Conservation (phyloP, 116 monocot genomes). For the Cymodocea nodosa region DNA sequence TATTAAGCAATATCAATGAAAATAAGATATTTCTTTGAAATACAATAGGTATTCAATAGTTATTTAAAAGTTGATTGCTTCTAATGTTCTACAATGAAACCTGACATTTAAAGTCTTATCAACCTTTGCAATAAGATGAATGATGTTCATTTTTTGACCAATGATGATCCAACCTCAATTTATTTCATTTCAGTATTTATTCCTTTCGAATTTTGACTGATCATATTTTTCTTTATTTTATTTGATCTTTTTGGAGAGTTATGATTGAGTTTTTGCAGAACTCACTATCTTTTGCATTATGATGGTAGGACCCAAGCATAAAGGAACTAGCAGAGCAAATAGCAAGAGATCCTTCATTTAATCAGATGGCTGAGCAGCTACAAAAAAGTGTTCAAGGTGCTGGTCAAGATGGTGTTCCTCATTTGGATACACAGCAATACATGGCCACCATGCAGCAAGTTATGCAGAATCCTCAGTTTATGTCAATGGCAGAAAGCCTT, state of each 20-base stretch:
- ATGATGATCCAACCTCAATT: too few species aligned
- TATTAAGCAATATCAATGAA: too few species aligned
- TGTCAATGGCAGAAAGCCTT: slow-evolving; percentile 26
- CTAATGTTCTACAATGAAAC: too few species aligned
- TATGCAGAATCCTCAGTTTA: slow-evolving; percentile 32
- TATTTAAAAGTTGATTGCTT: too few species aligned
- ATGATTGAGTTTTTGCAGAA: background rate
- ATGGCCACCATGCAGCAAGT: slow-evolving; percentile 30
- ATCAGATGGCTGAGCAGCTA: slow-evolving; percentile 28
- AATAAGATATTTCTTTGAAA: too few species aligned
- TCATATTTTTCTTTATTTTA: background rate
- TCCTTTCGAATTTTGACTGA: background rate
- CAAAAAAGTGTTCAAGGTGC: slow-evolving; percentile 24
- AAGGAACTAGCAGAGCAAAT: slow-evolving; percentile 30
- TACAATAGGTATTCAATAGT: too few species aligned
- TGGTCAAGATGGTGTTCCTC: slow-evolving; percentile 14
- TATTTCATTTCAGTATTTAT: too few species aligned
- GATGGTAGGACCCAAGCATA: slow-evolving; percentile 22
- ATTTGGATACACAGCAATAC: slow-evolving; percentile 22
- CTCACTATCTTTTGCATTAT: background rate
- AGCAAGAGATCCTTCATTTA: slow-evolving; percentile 23
- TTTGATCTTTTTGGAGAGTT: background rate
- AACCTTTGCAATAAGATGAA: too few species aligned
- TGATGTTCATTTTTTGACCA: too few species aligned
- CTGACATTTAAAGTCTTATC: too few species aligned